Base-by-base conservation (phyloP, 306 rosid genomes). In the Lotus japonicus region DNA sequence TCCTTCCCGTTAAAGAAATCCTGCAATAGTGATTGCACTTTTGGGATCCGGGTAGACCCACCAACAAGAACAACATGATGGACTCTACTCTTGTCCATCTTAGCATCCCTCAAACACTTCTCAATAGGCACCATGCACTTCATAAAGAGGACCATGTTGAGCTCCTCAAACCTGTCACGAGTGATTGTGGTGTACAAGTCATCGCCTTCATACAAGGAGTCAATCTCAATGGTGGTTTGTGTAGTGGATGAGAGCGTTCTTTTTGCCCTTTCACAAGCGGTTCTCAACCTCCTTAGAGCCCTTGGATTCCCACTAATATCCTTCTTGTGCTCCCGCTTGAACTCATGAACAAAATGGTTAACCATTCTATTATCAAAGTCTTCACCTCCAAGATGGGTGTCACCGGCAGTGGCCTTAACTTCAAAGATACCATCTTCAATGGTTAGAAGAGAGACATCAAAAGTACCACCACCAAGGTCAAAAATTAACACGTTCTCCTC, bases 401-500 rank as follows among this genome's bases (percentile, higher is more conserved):
- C 95, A 48, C 95, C 95, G 7, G 95, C 90, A 0, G 88, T 83
- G 6, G 95, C 84, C 77, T 88, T 88, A 9, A 85, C 95, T 55
- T 88, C 95, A n/a, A 88, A 85, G n/a, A 85, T 85, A 59, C 95
- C 95, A 64, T 83, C 88, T 15, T 88, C 88, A 45, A 88, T 88
- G 2, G 90, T 85, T 8, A 88, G 84, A 41, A 88, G 69, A 7
- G 95, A 85, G 18, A 88, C 95, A 81, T 88, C 95, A 72, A 88
- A 88, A 11, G 90, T 88, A 31, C 95, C 95, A 46, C 90, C 95
- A 1, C 90, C 90, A 0, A 88, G 42, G 31, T 88, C 95, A 53
- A 88, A 85, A 12, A 88, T 88, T 77, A 88, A 49, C 1, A 83
- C 95, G 9, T 88, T 88, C n/a, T n/a, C n/a, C n/a, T n/a, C n/a